Conservation (phyloP, 805 yeast species). For the Ogataea haglerorum region DNA sequence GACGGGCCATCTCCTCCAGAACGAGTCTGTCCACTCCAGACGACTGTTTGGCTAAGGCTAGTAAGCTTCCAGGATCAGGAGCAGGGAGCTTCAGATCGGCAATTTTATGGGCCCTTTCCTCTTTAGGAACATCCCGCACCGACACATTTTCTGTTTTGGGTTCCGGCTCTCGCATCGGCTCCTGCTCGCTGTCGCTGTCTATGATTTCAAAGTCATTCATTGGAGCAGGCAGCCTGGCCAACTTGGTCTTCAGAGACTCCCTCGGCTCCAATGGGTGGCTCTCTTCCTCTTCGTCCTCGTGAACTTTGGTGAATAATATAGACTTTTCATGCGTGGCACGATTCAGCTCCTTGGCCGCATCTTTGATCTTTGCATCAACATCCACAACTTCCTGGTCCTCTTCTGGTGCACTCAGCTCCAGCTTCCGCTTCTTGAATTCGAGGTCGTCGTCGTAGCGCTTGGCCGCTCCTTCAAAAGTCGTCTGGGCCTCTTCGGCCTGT, state of each 20-base stretch:
- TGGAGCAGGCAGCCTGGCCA: conserved; percentile 20
- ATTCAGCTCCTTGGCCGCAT: conserved; percentile 35
- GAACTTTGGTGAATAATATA: conserved; percentile 29
- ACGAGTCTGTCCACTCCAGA: conserved; percentile 6
- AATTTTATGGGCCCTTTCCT: neutral
- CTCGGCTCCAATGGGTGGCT: conserved; percentile 1
- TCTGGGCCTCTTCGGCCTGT: conserved; percentile 17
- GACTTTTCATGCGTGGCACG: conserved; percentile 34
- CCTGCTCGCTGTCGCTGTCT: conserved; percentile 25
- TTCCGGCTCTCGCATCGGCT: neutral
- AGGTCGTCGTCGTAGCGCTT: conserved; percentile 16
- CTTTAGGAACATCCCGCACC: neutral
- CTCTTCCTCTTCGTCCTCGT: conserved; percentile 13
- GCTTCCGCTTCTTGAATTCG: conserved; percentile 36
- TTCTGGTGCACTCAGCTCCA: conserved; percentile 38
- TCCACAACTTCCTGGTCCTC: conserved; percentile 14
- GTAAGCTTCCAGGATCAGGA: neutral
- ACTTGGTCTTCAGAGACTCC: conserved; percentile 9
- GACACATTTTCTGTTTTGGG: neutral
- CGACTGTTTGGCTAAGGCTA: neutral
- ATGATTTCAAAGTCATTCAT: conserved; percentile 44
- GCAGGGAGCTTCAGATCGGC: neutral
- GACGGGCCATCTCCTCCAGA: conserved; percentile 5
- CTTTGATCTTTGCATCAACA: conserved; percentile 35
- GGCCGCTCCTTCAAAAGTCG: conserved; percentile 22